A percentile compares a stretch with the other conserved stretches of the same genome.
Evolutionary conservation across 2,329 filamentous ascomycete genomes (phyloP).

Genomic region (Pestalotiopsis sp.): DNA sequence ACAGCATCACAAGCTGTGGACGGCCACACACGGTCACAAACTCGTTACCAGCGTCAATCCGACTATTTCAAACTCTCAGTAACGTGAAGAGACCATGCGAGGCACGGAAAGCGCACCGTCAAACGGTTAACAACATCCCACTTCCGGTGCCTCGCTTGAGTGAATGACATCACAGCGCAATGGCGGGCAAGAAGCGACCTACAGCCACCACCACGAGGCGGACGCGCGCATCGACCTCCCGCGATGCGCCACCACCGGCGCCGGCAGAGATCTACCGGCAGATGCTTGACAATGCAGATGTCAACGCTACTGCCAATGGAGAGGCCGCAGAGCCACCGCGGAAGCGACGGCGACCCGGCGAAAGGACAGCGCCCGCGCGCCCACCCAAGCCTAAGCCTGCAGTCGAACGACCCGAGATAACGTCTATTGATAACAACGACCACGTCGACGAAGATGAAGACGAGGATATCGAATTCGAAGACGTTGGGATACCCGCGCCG

Average conservation of each 20-base stretch:
- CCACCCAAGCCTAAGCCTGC: conserved; percentile 23
- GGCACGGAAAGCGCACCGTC: background rate
- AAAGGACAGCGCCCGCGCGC: conserved; percentile 21
- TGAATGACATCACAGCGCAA: conserved; percentile 19
- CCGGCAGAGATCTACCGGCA: conserved; percentile 47
- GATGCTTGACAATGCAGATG: conserved; percentile 53
- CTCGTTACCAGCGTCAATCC: background rate
- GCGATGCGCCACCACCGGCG: conserved; percentile 31
- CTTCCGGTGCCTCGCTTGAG: background rate
- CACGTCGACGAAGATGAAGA: conserved; percentile 36
- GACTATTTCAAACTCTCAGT: background rate
- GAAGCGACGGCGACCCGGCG: conserved; percentile 41
- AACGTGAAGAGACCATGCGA: background rate
- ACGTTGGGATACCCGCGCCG: conserved; percentile 49
- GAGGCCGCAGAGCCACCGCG: conserved; percentile 39
- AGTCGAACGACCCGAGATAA: background rate
- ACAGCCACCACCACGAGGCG: conserved; percentile 20
- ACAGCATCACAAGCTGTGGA: background rate
- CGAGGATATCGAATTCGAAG: conserved; percentile 51
- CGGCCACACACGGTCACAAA: background rate
- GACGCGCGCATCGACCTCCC: conserved; percentile 27
- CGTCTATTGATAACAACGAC: conserved; percentile 20
- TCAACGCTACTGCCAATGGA: conserved; percentile 27
- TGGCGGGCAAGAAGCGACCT: conserved; percentile 32
- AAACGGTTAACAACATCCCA: background rate